phyloP scores from a whole-genome alignment of 768 basidiomycete species.

The Phylloporus sp. region DNA sequence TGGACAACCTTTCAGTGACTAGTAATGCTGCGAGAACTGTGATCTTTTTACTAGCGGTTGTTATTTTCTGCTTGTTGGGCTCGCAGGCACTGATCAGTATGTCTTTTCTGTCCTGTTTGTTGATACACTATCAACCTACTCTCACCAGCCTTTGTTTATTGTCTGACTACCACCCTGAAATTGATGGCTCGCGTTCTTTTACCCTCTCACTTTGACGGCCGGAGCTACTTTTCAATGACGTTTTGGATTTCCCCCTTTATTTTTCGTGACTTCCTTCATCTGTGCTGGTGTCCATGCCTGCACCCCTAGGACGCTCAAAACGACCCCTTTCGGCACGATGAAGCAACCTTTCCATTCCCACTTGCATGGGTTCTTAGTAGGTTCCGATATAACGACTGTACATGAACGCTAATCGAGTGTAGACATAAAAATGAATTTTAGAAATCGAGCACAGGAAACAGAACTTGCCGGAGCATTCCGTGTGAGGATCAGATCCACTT shows the following conservation, averaged over 20 bases:
- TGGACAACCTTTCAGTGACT: too few relatives aligned
- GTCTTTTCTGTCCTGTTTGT: neutral
- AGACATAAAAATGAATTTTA: too few relatives aligned
- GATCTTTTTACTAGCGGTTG: neutral
- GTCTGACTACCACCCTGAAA: neutral
- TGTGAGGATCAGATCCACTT: too few relatives aligned
- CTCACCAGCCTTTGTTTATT: conserved; percentile 13
- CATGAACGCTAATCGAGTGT: neutral
- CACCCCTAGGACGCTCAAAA: neutral
- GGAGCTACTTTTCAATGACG: conserved; percentile 8
- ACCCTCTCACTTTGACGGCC: neutral
- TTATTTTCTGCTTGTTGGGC: neutral
- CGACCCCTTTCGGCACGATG: neutral
- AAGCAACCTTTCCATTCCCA: neutral
- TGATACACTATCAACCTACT: neutral
- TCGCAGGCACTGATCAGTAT: conserved; percentile 22
- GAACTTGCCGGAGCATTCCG: too few relatives aligned
- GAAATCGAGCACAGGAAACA: neutral
- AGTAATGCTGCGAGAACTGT: too few relatives aligned
- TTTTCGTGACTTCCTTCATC: conserved; percentile 6
- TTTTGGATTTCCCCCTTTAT: neutral
- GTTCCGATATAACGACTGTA: neutral
- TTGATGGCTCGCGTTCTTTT: conserved; percentile 11
- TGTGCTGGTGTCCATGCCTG: conserved; percentile 8
- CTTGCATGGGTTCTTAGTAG: neutral